Evolutionary conservation across 257 asterid genomes (phyloP).

Genomic region (Primulina tabacum): DNA sequence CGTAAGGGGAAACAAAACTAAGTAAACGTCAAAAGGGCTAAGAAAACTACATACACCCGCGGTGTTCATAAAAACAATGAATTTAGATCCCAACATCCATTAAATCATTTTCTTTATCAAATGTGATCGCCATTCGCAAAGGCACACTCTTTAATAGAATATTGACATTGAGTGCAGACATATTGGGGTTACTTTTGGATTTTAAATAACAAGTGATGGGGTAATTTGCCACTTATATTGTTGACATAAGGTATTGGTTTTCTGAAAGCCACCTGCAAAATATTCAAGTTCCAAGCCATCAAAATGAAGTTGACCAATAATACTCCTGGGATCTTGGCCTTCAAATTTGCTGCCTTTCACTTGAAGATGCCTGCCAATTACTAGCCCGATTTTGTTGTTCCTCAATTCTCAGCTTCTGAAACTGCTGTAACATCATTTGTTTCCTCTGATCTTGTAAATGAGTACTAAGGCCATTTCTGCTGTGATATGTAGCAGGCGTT

Average conservation of each 20-base stretch:
- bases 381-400: no score
- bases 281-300: constrained; percentile 4
- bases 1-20: no score
- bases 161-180: not conserved
- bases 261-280: not conserved
- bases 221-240: not conserved
- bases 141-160: not conserved
- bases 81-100: not conserved
- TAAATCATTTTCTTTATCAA: no score
- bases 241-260: not conserved
- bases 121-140: not conserved
- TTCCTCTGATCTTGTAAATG: constrained; percentile 30
- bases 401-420: constrained; percentile 8
- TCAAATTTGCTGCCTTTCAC: constrained; percentile 52
- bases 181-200: not conserved
- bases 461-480: constrained; percentile 29
- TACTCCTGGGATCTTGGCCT: constrained; percentile 38
- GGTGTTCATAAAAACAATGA: not conserved
- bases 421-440: constrained; percentile 23
- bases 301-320: constrained; percentile 19
- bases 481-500: constrained; percentile 23
- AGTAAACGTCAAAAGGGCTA: no score
- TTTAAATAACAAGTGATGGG: not conserved
- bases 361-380: constrained; percentile 30
- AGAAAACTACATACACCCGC: not conserved